Evolutionary conservation across 495 filamentous ascomycete species (phyloP), one percentile per base, ranked within the genome.

Genomic region (Neurospora hispaniola): DNA sequence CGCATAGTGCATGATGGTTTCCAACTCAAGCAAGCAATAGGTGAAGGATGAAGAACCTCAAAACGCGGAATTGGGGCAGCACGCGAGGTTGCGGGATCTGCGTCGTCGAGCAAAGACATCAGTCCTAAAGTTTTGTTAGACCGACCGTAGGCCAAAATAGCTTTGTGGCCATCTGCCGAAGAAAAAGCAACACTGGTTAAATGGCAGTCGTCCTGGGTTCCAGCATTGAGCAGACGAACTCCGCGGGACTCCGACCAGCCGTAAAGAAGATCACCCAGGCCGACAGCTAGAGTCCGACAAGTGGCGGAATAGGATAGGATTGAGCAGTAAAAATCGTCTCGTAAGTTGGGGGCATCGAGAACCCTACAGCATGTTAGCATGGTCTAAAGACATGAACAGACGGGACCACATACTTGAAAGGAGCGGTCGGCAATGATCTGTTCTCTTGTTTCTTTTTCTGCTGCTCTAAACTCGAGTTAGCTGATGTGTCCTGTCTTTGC

Each of bases 321-420:
- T 0, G 94, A 94, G 81, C 94, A 98, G 79, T 99, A 99, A 76
- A 94, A 99, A 80, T 99, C 96, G 79, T 99, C 96, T 39, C 93
- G 87, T 68, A 98, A 86, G 35, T 88, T 87, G 2, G 95, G 94
- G 5, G 96, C 96, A 83, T 97, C 93, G 16, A 99, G 83, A 4
- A 97, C 94, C 80, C 84, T 86, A 48, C 78, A 84, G 69, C 73
- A 68, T 10, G 75, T 75, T 43, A 75, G 76, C 43, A 23, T 31
- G 43, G 62, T 23, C 16, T 38, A 35, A 48, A 23, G 39, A 44
- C 2, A 27, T 35, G 69, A 14, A 14, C 7, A 16, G 18, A 42
- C 66, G 38, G 38, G 23, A 16, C 31, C 39, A 85, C 89, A 76
- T 85, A 91, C 89, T 93, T 91, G 84, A 96, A 97, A 7, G 93